phyloP scores from a whole-genome alignment of 2,329 filamentous ascomycete genomes.

The Colletotrichum australisinense region DNA sequence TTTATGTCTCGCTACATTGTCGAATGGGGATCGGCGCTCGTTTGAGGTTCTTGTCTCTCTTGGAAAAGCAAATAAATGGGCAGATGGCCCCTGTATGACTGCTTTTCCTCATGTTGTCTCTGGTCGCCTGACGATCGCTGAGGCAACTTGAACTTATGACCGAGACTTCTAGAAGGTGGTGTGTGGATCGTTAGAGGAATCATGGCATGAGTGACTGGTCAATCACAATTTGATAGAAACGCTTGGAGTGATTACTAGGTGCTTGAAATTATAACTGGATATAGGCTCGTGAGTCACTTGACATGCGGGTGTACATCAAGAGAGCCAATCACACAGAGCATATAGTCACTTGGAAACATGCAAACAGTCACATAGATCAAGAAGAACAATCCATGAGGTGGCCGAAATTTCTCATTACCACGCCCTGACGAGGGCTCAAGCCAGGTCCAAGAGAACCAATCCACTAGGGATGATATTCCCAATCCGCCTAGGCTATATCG shows the following conservation, averaged over 20 bases:
- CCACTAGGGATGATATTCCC: conserved; percentile 39
- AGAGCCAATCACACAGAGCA: neutral
- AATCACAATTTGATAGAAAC: neutral
- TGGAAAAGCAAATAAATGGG: neutral
- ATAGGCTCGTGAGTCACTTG: neutral
- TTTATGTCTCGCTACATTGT: neutral
- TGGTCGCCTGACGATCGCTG: neutral
- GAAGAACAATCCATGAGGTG: conserved; percentile 42
- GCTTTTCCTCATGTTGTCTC: neutral
- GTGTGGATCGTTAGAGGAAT: neutral
- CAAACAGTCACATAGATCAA: neutral
- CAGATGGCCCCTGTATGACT: neutral
- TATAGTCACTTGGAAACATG: neutral
- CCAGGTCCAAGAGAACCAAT: conserved; percentile 37
- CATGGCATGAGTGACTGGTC: too few species aligned
- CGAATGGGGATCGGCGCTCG: neutral
- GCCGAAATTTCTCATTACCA: conserved; percentile 53
- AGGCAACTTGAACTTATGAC: neutral
- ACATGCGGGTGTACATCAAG: neutral
- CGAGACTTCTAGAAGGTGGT: neutral
- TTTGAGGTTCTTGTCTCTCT: neutral
- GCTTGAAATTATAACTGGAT: neutral
- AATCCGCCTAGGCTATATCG: conserved; percentile 29
- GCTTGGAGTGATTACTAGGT: neutral
- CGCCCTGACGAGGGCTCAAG: conserved; percentile 47